A percentile compares a stretch with the other conserved stretches of the same genome.
Conservation (phyloP, 192 early-diverging fungal species). For the Umbelopsis isabellina region DNA sequence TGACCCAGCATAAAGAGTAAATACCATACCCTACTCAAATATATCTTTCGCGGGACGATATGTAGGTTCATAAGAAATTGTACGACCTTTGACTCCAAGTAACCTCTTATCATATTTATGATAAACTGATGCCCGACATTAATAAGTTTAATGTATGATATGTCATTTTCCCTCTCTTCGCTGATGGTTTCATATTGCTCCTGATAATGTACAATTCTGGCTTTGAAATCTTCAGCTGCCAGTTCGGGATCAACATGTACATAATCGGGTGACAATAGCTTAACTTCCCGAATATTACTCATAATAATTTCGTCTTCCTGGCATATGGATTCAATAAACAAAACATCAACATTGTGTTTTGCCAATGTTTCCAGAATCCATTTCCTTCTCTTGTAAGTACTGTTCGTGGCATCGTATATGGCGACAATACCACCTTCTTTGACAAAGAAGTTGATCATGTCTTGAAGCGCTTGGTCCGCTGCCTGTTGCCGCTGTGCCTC, state of each 20-base stretch:
- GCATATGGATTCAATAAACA: conserved; percentile 97
- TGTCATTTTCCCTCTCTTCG: conserved; percentile 55
- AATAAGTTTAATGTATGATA: conserved; percentile 91
- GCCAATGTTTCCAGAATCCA: conserved; percentile 74
- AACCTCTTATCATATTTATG: conserved; percentile 94
- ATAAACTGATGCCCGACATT: conserved; percentile 91
- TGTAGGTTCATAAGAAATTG: conserved; percentile 99
- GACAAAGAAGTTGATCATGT: conserved; percentile 94
- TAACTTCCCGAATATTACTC: conserved; percentile 95
- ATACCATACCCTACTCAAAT: conserved; percentile 73
- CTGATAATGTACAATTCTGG: conserved; percentile 91
- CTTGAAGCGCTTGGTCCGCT: conserved; percentile 81
- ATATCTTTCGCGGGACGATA: conserved; percentile 91
- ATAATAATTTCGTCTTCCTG: conserved; percentile 86
- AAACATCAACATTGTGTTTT: conserved; percentile 80
- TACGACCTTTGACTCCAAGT: conserved; percentile 94
- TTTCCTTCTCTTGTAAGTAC: conserved; percentile 79
- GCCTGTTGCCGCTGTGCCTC: conserved; percentile 77
- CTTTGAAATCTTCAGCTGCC: conserved; percentile 91
- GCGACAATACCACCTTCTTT: conserved; percentile 83
- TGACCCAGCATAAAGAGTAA: no score
- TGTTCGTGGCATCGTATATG: conserved; percentile 99
- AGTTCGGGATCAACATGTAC: conserved; percentile 81
- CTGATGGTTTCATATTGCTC: conserved; percentile 88
- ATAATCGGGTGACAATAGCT: conserved; percentile 95